Base-by-base conservation (phyloP, 108 stramenopile species). In the Nitzschia sp. region DNA sequence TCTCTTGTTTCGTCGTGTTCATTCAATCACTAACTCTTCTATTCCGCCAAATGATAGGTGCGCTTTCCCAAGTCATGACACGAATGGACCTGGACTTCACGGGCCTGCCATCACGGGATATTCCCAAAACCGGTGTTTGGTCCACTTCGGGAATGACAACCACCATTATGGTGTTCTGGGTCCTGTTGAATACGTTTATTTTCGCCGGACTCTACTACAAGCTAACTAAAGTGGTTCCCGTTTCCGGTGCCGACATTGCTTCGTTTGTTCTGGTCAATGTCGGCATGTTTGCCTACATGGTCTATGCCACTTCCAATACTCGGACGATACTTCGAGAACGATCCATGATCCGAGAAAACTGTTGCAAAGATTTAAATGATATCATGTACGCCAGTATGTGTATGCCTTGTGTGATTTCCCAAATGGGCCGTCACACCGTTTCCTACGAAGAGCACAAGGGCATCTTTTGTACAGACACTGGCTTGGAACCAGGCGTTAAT, bases 351-450 rank as follows among this genome's bases (percentile, higher is more conserved):
- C 75, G 80, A 59, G 88, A 82, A 47, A 64, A 61, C 15, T 47
- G 47, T 2, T 82, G 65, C 21, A 31, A 49, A 25, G 65, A 66
- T 23, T 63, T 69, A 3, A 82, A 88, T 65, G 89, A 90, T 67
- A 75, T 75, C 31, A 25, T 72, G 13, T 79, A 79, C 35, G 68
- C 90, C 30, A 70, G 84, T n/a, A 77, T 88, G 62, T 85, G 82
- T 51, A 78, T 86, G 75, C 83, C 88, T 13, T 83, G 83, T 67
- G 49, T 80, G 0, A 82, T 94, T 45, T 80, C 80, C 32, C 92
- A 94, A 53, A 88, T 94, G 86, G 85, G 78, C 27, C 69, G 93
- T 31, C 93, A 94, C 48, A 94, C 93, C 29, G 87, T 82, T 17
- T 82, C 80, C 47, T 91, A 88, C 64, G 77, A 83, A 6, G 54